These are phyloP conservation scores for Cucurbita maxima DNA, from an alignment of 306 rosid genomes.

Conservation along the genomic window DNA sequence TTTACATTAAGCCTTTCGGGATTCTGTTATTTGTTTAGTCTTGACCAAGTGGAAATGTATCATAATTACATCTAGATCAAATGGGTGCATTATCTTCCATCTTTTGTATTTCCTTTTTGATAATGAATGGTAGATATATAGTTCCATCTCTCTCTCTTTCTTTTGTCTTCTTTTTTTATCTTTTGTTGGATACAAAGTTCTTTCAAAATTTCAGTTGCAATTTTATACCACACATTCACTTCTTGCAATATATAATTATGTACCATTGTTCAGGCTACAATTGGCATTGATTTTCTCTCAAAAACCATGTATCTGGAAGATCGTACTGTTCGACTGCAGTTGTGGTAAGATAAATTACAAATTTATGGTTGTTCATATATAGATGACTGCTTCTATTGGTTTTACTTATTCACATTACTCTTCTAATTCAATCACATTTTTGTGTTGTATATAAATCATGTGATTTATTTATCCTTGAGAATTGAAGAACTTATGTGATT, in stretches of 20 bases:
- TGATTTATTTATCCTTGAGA: background rate
- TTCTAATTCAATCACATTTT: slow-evolving; percentile 1
- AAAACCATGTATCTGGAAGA: slow-evolving; percentile 61
- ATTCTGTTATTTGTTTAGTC: background rate
- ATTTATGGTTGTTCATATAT: background rate
- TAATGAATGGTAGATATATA: background rate
- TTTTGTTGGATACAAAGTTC: background rate
- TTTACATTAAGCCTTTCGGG: background rate
- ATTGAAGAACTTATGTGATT: background rate
- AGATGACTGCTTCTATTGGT: background rate
- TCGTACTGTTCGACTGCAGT: slow-evolving; percentile 37
- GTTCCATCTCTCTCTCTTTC: background rate
- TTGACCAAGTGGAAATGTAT: background rate
- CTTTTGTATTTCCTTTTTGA: background rate
- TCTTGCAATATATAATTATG: background rate
- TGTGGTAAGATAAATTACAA: slow-evolving; percentile 21
- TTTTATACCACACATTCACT: background rate
- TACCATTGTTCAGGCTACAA: slow-evolving; percentile 31
- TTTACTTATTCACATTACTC: background rate
- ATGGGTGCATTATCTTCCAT: background rate
- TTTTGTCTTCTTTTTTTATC: background rate
- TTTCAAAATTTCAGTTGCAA: background rate
- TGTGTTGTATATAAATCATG: background rate
- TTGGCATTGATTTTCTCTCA: slow-evolving; percentile 40
- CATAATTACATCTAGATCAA: background rate